phyloP scores from a whole-genome alignment of 2,329 filamentous ascomycete genomes.

The Claviceps sp. region DNA sequence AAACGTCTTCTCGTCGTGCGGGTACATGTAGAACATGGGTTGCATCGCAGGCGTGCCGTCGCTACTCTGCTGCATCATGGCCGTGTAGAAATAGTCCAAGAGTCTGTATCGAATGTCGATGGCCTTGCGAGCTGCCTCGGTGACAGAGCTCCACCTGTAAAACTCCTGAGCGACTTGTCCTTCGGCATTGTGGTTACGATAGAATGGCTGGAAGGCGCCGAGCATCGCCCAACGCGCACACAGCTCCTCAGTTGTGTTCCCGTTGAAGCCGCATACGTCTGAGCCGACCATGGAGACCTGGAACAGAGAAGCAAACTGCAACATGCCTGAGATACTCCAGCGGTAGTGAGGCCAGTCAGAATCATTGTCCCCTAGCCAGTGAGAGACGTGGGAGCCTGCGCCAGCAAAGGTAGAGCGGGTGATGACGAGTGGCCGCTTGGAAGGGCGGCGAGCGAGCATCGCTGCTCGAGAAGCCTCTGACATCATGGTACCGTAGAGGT shows the following conservation, averaged over 20 bases:
- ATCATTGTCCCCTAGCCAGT: slow-evolving; percentile 39
- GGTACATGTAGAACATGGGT: slow-evolving; percentile 59
- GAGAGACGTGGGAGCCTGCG: slow-evolving; percentile 48
- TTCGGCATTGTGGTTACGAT: slow-evolving; percentile 48
- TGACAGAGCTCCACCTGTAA: slow-evolving; percentile 50
- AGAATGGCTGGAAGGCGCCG: slow-evolving; percentile 55
- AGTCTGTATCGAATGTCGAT: slow-evolving; percentile 58
- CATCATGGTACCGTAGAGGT: slow-evolving; percentile 69
- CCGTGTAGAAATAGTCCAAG: slow-evolving; percentile 65
- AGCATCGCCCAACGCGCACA: slow-evolving; percentile 55
- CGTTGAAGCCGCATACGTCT: slow-evolving; percentile 67
- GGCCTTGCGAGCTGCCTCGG: slow-evolving; percentile 48
- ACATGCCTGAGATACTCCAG: slow-evolving; percentile 41
- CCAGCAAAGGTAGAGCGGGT: slow-evolving; percentile 66
- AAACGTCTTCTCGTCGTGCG: slow-evolving; percentile 27
- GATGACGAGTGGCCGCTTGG: slow-evolving; percentile 54
- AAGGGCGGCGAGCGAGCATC: slow-evolving; percentile 52
- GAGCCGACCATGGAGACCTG: slow-evolving; percentile 56
- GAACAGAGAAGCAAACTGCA: slow-evolving; percentile 50
- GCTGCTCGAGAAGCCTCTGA: slow-evolving; percentile 48
- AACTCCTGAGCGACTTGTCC: slow-evolving; percentile 42
- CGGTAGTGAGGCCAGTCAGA: slow-evolving; percentile 45
- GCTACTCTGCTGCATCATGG: slow-evolving; percentile 41
- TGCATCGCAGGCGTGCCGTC: slow-evolving; percentile 51
- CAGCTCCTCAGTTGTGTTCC: slow-evolving; percentile 44